Percentiles rank a stretch among this genome's conserved stretches.
These are phyloP conservation scores for Clarkia xantiana DNA, from an alignment of 345 rosid genomes.

Conservation along the genomic window DNA sequence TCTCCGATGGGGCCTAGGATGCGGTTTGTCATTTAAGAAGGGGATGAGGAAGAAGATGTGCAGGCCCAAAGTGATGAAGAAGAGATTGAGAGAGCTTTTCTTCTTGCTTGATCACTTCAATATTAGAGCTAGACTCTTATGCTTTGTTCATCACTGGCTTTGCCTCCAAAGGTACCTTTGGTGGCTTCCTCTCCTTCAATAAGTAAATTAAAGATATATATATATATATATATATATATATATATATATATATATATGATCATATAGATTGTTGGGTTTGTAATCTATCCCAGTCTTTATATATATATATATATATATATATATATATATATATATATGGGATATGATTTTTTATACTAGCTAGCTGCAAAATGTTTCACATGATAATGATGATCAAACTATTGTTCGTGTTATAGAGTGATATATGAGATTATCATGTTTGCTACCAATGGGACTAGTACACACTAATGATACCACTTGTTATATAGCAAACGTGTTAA, in stretches of 20 bases:
- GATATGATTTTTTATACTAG: neutral
- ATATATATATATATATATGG: neutral
- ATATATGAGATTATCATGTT: no score
- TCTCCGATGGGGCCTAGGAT: neutral
- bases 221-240: no score
- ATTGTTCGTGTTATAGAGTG: no score
- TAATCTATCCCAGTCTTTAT: neutral
- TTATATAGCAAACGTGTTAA: no score
- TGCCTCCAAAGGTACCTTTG: conserved; percentile 17
- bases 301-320: neutral
- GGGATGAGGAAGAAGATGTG: conserved; percentile 10
- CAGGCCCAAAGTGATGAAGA: conserved; percentile 4
- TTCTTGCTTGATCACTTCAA: conserved; percentile 15
- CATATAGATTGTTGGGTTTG: neutral
- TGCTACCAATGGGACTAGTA: no score
- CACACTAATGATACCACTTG: no score
- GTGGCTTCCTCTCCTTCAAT: conserved; percentile 11
- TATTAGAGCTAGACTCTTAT: conserved; percentile 15
- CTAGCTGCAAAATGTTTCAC: no score
- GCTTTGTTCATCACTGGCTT: conserved; percentile 12
- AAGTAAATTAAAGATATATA: neutral
- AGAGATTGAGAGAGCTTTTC: conserved; percentile 9
- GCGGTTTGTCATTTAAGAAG: conserved; percentile 11
- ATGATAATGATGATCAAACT: no score
- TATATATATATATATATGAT: no score